These are phyloP conservation scores for Phytophthora nicotianae DNA, from an alignment of 352 stramenopile species.

Conservation along the genomic window DNA sequence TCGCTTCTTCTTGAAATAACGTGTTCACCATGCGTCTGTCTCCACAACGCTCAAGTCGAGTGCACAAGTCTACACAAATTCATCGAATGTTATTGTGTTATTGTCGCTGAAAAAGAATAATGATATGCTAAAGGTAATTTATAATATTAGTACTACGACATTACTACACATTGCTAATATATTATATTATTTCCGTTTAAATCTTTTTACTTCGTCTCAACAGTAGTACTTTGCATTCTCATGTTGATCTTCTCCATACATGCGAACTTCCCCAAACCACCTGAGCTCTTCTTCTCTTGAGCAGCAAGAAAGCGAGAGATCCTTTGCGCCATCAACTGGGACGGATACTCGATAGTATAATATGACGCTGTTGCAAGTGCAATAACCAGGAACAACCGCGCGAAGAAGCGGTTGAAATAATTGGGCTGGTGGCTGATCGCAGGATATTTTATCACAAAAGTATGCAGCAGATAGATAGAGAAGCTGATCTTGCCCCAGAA, in stretches of 20 bases:
- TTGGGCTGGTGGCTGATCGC: constrained; percentile 23
- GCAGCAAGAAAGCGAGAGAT: constrained; percentile 33
- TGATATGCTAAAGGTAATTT: too few relatives aligned
- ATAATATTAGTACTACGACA: too few relatives aligned
- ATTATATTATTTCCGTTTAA: too few relatives aligned
- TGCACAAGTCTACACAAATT: too few relatives aligned
- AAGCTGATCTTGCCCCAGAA: constrained; percentile 55
- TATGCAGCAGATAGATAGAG: constrained; percentile 53
- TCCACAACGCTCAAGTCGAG: too few relatives aligned
- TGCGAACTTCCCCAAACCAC: constrained; percentile 13
- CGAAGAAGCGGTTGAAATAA: constrained; percentile 44
- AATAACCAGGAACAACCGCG: constrained; percentile 34
- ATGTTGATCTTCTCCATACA: constrained; percentile 21
- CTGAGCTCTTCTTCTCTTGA: constrained; percentile 16
- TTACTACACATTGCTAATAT: too few relatives aligned
- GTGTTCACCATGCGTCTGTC: too few relatives aligned
- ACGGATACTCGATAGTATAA: constrained; percentile 49
- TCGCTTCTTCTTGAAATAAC: too few relatives aligned
- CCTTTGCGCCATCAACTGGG: constrained; percentile 38
- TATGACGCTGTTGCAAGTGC: constrained; percentile 39
- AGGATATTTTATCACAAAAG: constrained; percentile 38
- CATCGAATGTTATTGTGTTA: too few relatives aligned
- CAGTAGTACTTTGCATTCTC: constrained; percentile 11
- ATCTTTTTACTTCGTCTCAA: constrained; percentile 5
- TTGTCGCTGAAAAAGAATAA: too few relatives aligned